Base-by-base conservation (phyloP, 495 filamentous ascomycete species). In the Parathielavia hyrcaniae region DNA sequence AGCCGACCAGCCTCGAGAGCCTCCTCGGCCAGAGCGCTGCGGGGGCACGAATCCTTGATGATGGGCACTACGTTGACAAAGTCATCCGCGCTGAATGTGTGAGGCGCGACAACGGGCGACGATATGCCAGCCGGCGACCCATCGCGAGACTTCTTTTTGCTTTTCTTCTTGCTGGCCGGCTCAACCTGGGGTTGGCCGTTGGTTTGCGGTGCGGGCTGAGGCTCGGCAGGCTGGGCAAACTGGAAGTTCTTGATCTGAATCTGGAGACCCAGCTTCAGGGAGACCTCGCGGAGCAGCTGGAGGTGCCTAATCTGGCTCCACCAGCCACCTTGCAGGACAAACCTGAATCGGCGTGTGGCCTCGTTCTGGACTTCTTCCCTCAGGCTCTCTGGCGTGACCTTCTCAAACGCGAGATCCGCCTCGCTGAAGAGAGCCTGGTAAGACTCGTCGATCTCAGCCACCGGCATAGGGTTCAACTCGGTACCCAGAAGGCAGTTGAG, bases 1-100 rank as follows among this genome's bases (percentile, higher is more conserved):
- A 97, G 91, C 39, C 91, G 87, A 19, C 93, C 95, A 50, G 90
- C 95, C 72, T 97, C 95, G 53, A 97, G 75, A 26, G 95, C 91
- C 69, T 99, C 95, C 70, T 97, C 95, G 2, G 95, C 93, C 53
- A 99, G 80, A 30, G 87, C 77, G 65, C 91, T 96, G 64, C 84
- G 81, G 39, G 91, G 90, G 55, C 88, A 85, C 16, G 91, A 90
- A 69, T 97, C 92, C 78, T 96, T 97, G 67, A 97, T 83, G 50
- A 97, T 73, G 7, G 95, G 95, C 34, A 96, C 88, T 56, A 97
- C 77, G 69, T 96, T 97, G 58, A 91, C 71, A 62, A 99, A 81
- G 67, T 97, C 91, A 57, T 96, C 90, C 1, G 89, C 76, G 59
- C 71, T 74, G 72, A 99, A 96, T 6, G 86, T 89, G 17, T 80